Evolutionary conservation across 2,329 filamentous ascomycete genomes (phyloP).

Genomic region (Alternaria brassicae): DNA sequence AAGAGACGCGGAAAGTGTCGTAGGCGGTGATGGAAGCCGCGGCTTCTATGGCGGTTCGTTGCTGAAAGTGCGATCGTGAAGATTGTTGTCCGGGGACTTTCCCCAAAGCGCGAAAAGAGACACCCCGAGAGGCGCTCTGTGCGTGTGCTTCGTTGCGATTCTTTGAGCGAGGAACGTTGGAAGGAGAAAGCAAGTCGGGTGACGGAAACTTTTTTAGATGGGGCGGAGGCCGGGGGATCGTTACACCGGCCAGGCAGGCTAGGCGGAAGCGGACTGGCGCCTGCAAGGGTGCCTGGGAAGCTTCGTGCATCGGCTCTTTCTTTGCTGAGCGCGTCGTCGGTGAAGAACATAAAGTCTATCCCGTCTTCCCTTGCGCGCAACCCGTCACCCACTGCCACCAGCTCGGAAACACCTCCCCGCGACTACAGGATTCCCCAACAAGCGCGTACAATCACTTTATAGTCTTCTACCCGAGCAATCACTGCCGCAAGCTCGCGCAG

Average conservation of each 20-base stretch:
- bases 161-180: conserved; percentile 92
- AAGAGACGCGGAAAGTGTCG: conserved; percentile 56
- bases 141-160: conserved; percentile 99
- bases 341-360: conserved; percentile 21
- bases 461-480: background rate
- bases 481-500: conserved; percentile 28
- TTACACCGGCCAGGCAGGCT: conserved; percentile 34
- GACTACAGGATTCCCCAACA: background rate
- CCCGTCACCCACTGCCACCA: background rate
- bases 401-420: background rate
- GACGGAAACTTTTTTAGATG: conserved; percentile 31
- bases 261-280: conserved; percentile 37
- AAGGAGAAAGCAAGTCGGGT: conserved; percentile 39
- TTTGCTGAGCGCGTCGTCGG: conserved; percentile 26
- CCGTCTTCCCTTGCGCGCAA: conserved; percentile 10
- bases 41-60: conserved; percentile 99
- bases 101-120: conserved; percentile 80
- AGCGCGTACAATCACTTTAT: conserved; percentile 17
- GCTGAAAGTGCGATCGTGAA: conserved; percentile 71
- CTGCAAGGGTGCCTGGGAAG: conserved; percentile 40
- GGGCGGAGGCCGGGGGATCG: conserved; percentile 24
- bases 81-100: conserved; percentile 98
- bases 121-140: conserved; percentile 65
- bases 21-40: conserved; percentile 70
- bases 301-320: conserved; percentile 30